phyloP scores from a whole-genome alignment of 768 basidiomycete genomes.

The Nidula microcarpa region DNA sequence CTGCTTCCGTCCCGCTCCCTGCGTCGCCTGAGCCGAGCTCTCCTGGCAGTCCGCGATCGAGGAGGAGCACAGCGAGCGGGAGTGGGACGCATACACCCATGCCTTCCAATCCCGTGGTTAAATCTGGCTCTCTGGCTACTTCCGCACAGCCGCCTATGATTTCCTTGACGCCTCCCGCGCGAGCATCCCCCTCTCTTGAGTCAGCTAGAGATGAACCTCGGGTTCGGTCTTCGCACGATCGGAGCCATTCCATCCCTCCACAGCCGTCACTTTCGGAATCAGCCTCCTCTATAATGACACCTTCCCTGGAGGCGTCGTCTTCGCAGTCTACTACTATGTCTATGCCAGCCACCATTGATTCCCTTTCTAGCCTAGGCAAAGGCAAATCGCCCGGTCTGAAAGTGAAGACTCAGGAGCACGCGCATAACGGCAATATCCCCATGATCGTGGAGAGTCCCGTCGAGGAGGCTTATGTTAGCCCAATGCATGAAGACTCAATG shows the following conservation, averaged over 20 bases:
- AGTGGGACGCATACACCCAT: neutral
- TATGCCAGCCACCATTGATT: slow-evolving; percentile 13
- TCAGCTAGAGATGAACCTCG: neutral
- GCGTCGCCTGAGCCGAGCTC: neutral
- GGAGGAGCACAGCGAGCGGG: neutral
- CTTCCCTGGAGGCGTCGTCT: slow-evolving; percentile 20
- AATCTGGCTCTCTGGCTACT: neutral
- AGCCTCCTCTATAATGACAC: slow-evolving; percentile 18
- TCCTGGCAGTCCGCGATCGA: neutral
- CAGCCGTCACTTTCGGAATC: slow-evolving; percentile 14
- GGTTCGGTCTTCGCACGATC: neutral
- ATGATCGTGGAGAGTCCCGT: slow-evolving; percentile 35
- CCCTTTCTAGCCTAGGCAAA: slow-evolving; percentile 4
- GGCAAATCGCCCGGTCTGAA: slow-evolving; percentile 13
- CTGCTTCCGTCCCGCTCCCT: neutral
- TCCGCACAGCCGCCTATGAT: neutral
- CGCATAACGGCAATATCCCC: slow-evolving; percentile 12
- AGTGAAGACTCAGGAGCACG: slow-evolving; percentile 13
- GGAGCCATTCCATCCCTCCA: slow-evolving; percentile 1
- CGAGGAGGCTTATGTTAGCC: slow-evolving; percentile 17
- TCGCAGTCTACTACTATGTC: slow-evolving; percentile 22
- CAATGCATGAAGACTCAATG: slow-evolving; percentile 2
- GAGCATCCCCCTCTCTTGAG: neutral
- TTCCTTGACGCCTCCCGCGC: neutral
- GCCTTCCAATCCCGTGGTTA: neutral